Evolutionary conservation across 805 yeast genomes (phyloP).

Genomic region (Cyberlindnera japonica): DNA sequence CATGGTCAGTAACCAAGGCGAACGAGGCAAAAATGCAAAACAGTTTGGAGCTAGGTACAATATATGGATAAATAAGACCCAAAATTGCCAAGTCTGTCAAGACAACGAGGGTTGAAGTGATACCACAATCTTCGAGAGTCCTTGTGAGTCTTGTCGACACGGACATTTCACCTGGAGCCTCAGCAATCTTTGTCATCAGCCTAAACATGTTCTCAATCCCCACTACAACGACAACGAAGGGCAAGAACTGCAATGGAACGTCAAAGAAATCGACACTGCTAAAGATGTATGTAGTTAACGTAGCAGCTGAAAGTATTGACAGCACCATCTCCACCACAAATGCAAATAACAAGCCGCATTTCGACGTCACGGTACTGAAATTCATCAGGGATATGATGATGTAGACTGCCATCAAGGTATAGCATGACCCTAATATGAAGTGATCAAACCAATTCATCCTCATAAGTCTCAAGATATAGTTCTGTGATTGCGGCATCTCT

Average conservation of each 20-base stretch:
- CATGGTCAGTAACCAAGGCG: slow-evolving; percentile 54
- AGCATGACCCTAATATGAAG: slow-evolving; percentile 25
- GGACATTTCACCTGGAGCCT: slow-evolving; percentile 40
- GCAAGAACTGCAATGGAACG: slow-evolving; percentile 38
- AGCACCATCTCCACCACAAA: slow-evolving; percentile 38
- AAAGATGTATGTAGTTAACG: slow-evolving; percentile 38
- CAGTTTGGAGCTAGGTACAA: slow-evolving; percentile 33
- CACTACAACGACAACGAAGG: slow-evolving; percentile 39
- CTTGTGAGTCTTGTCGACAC: slow-evolving; percentile 35
- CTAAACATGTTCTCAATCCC: slow-evolving; percentile 48
- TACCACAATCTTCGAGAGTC: slow-evolving; percentile 35
- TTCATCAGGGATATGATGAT: slow-evolving; percentile 37
- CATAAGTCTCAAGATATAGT: slow-evolving; percentile 14
- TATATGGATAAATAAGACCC: slow-evolving; percentile 28
- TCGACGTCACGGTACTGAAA: slow-evolving; percentile 41
- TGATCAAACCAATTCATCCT: slow-evolving; percentile 23
- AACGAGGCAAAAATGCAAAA: slow-evolving; percentile 44
- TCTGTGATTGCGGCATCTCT: neutral
- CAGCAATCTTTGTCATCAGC: slow-evolving; percentile 37
- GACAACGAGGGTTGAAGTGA: slow-evolving; percentile 36
- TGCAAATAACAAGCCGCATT: slow-evolving; percentile 43
- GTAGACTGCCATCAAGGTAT: slow-evolving; percentile 30
- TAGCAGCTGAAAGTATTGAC: slow-evolving; percentile 39
- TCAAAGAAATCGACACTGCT: slow-evolving; percentile 33
- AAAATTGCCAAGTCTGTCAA: slow-evolving; percentile 28